Percentiles rank a stretch among this genome's conserved stretches.
Evolutionary conservation across 1,284 basidiomycete genomes (phyloP).

Genomic region (Albatrellus sp.): DNA sequence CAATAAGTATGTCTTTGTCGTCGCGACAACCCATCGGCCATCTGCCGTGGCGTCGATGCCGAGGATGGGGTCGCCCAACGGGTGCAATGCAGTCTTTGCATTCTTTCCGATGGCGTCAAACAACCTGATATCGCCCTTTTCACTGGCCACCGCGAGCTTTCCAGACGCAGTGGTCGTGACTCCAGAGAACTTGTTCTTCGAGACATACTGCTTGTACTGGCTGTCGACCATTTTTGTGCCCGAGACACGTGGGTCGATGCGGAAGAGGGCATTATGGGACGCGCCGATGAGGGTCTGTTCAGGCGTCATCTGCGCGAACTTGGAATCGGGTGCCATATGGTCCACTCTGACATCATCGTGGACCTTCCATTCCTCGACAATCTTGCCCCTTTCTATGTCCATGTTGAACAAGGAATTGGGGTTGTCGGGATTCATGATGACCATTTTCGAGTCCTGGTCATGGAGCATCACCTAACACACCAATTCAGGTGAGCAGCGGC

Average conservation of each 20-base stretch:
- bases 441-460: conserved; percentile 93
- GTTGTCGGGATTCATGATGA: conserved; percentile 80
- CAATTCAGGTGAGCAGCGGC: neutral
- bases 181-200: conserved; percentile 93
- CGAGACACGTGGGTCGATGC: conserved; percentile 88
- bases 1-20: conserved; percentile 89
- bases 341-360: conserved; percentile 80
- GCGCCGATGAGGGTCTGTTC: conserved; percentile 90
- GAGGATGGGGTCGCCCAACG: conserved; percentile 89
- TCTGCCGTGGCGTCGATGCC: conserved; percentile 92
- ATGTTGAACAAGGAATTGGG: conserved; percentile 84
- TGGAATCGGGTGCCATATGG: conserved; percentile 87
- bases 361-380: conserved; percentile 98
- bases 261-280: conserved; percentile 92
- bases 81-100: conserved; percentile 96
- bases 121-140: conserved; percentile 93
- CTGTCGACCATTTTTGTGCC: conserved; percentile 91
- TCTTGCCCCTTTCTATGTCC: conserved; percentile 92
- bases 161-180: conserved; percentile 83
- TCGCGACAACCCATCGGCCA: conserved; percentile 93
- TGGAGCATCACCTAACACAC: conserved; percentile 87
- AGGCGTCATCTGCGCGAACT: conserved; percentile 89
- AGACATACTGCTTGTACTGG: conserved; percentile 93
- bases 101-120: conserved; percentile 98
- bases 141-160: conserved; percentile 85